These are phyloP conservation scores for Casuarina equisetifolia DNA, from an alignment of 306 rosid genomes.

Conservation along the genomic window DNA sequence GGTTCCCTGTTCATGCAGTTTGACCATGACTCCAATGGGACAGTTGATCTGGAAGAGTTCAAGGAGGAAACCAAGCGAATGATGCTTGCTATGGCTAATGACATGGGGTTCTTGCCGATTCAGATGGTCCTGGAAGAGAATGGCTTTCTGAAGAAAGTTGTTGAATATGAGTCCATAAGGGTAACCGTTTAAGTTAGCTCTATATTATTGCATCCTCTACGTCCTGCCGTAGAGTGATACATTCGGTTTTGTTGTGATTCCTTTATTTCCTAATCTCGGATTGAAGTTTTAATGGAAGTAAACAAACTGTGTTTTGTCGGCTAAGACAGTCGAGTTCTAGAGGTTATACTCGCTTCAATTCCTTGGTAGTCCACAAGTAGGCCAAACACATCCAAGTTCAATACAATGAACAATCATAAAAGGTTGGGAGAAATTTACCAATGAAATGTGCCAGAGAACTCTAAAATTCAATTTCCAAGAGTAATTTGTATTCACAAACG, in stretches of 20 bases:
- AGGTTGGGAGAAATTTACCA: neutral
- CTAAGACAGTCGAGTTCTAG: neutral
- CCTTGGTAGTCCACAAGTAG: neutral
- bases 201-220: neutral
- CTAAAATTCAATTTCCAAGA: slow-evolving; percentile 1
- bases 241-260: neutral
- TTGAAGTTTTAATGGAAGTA: neutral
- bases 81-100: slow-evolving; percentile 78
- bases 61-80: slow-evolving; percentile 63
- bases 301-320: neutral
- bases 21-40: slow-evolving; percentile 61
- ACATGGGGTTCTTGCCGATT: slow-evolving; percentile 69
- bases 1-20: slow-evolving; percentile 55
- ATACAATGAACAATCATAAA: neutral
- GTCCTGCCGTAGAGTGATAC: neutral
- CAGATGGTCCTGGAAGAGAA: slow-evolving; percentile 70
- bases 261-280: neutral
- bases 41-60: slow-evolving; percentile 64
- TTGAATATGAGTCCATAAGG: slow-evolving; percentile 48
- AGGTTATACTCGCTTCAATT: neutral
- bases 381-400: neutral
- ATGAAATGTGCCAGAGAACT: slow-evolving; percentile 4
- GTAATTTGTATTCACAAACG: slow-evolving; percentile 6
- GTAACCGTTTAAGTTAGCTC: slow-evolving; percentile 22
- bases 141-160: slow-evolving; percentile 66